These are phyloP conservation scores for Alloteropsis semialata DNA, from an alignment of 176 grass and related monocot species.

Conservation along the genomic window DNA sequence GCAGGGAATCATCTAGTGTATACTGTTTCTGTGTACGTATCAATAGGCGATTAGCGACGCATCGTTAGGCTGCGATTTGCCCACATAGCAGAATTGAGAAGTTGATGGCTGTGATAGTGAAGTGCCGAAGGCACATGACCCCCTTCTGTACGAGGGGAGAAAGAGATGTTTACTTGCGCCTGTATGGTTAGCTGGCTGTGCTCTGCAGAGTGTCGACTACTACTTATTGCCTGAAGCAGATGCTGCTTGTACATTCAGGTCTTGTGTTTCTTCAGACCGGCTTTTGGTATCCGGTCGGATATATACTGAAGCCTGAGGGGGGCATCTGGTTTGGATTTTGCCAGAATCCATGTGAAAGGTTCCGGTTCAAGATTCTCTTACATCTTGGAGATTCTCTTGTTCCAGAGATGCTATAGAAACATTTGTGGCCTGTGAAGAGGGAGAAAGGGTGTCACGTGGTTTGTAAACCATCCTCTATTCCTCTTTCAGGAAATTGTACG, in stretches of 20 bases:
- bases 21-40: background rate
- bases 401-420: too few relatives aligned
- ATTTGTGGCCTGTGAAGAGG: too few relatives aligned
- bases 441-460: too few relatives aligned
- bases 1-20: too few relatives aligned
- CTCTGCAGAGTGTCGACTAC: background rate
- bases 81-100: background rate
- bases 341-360: too few relatives aligned
- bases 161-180: background rate
- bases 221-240: background rate
- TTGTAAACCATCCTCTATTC: too few relatives aligned
- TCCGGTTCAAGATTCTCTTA: too few relatives aligned
- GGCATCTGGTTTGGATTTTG: too few relatives aligned
- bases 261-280: background rate
- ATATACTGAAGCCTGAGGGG: too few relatives aligned
- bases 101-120: background rate
- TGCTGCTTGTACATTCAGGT: background rate
- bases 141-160: background rate
- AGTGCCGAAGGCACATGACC: background rate
- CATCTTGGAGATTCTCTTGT: too few relatives aligned
- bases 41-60: background rate
- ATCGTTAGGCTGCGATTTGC: background rate
- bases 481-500: too few relatives aligned
- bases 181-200: background rate
- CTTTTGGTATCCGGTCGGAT: too few relatives aligned